These are phyloP conservation scores for Microbotryum lychnidis-dioicae DNA, from an alignment of 1,284 basidiomycete genomes.

Conservation along the genomic window DNA sequence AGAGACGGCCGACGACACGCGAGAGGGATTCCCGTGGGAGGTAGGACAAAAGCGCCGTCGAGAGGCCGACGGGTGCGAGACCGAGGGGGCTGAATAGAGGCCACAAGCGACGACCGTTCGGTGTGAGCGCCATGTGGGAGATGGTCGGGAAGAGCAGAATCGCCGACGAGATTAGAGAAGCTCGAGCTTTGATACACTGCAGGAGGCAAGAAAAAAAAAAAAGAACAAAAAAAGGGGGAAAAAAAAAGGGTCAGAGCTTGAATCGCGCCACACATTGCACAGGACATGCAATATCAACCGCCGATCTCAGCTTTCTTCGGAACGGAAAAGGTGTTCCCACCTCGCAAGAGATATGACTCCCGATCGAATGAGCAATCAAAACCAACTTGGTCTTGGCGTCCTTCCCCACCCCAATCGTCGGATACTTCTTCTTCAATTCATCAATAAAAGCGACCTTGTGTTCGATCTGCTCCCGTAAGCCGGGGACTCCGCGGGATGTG, in stretches of 20 bases:
- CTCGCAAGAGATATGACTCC: conserved; percentile 20
- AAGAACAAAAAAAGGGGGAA: too few species aligned
- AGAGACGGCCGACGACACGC: conserved; percentile 16
- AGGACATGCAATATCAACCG: too few species aligned
- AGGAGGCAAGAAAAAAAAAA: not conserved
- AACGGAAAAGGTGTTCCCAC: conserved; percentile 3
- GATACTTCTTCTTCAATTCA: conserved; percentile 3
- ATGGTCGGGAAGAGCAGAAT: conserved; percentile 29
- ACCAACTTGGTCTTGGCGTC: conserved; percentile 10
- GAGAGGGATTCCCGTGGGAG: conserved; percentile 10
- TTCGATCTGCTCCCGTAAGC: conserved; percentile 27
- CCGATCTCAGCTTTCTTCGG: too few species aligned
- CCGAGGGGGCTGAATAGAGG: conserved; percentile 18
- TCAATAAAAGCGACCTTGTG: conserved; percentile 26
- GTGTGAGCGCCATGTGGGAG: conserved; percentile 25
- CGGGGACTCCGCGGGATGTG: conserved; percentile 2
- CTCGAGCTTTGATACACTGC: conserved; percentile 5
- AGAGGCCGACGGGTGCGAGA: conserved; percentile 21
- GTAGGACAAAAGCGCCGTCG: conserved; percentile 23
- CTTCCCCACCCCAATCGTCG: not conserved
- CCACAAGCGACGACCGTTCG: conserved; percentile 22
- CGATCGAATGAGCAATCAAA: conserved; percentile 29
- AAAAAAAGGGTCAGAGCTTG: not conserved
- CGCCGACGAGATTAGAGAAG: conserved; percentile 2
- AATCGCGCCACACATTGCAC: too few species aligned